These are phyloP conservation scores for Candida mattraensis DNA, from an alignment of 805 yeast genomes.

Conservation along the genomic window DNA sequence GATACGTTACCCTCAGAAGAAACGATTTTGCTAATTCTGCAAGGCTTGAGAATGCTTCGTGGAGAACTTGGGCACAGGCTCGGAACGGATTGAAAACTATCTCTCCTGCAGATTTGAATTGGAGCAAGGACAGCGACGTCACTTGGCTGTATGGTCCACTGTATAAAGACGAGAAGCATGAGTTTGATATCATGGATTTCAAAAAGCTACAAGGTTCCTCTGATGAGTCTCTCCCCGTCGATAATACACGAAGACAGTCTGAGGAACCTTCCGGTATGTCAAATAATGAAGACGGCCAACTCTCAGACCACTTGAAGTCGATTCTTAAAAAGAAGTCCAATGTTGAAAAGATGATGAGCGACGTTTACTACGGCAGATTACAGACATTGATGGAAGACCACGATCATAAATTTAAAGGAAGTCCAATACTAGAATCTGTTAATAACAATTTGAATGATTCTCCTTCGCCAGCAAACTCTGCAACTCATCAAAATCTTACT, in stretches of 20 bases:
- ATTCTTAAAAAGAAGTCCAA: slow-evolving; percentile 85
- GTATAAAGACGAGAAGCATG: slow-evolving; percentile 26
- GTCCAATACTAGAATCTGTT: slow-evolving; percentile 35
- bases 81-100: slow-evolving; percentile 71
- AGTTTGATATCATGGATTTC: slow-evolving; percentile 21
- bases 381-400: slow-evolving; percentile 32
- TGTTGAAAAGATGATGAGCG: slow-evolving; percentile 74
- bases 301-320: slow-evolving; percentile 58
- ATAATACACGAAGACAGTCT: slow-evolving; percentile 1
- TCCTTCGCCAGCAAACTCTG: slow-evolving; percentile 20
- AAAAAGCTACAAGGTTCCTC: slow-evolving; percentile 9
- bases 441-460: slow-evolving; percentile 17
- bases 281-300: slow-evolving; percentile 12
- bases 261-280: slow-evolving; percentile 2
- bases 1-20: slow-evolving; percentile 80
- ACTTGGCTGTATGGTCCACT: slow-evolving; percentile 97
- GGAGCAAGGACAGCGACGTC: slow-evolving; percentile 97
- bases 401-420: slow-evolving; percentile 31
- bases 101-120: slow-evolving; percentile 87
- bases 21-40: slow-evolving; percentile 83
- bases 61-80: slow-evolving; percentile 98
- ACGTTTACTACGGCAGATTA: slow-evolving; percentile 39
- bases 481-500: slow-evolving; percentile 7
- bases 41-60: slow-evolving; percentile 79
- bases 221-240: background rate